phyloP scores from a whole-genome alignment of 2,329 filamentous ascomycete species.

The Aspergillus jensenii region DNA sequence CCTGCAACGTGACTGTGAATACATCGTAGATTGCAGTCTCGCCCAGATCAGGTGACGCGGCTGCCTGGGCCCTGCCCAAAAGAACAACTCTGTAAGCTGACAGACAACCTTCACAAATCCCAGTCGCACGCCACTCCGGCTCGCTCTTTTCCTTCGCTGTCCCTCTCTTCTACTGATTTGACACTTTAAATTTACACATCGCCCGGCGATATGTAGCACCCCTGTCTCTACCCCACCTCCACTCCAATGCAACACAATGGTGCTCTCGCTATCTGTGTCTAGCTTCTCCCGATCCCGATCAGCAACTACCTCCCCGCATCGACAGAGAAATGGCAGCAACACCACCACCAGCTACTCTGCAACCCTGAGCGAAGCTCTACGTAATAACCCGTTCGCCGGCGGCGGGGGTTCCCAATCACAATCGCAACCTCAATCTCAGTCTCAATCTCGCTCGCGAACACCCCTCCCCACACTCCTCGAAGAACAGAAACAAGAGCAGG shows the following conservation, averaged over 20 bases:
- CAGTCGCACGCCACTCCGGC: not conserved
- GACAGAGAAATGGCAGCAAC: conserved; percentile 16
- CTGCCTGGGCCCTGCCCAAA: not conserved
- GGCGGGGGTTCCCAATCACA: no score
- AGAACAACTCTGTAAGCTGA: not conserved
- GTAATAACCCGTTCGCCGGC: conserved; percentile 42
- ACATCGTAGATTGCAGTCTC: not conserved
- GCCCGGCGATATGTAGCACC: conserved; percentile 34
- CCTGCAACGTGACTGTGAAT: not conserved
- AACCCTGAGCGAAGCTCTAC: conserved; percentile 44
- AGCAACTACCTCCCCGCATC: conserved; percentile 28
- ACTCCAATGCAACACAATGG: conserved; percentile 22
- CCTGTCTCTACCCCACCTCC: not conserved
- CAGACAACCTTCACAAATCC: not conserved
- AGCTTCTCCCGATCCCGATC: conserved; percentile 33
- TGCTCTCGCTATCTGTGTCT: conserved; percentile 40
- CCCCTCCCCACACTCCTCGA: conserved; percentile 19
- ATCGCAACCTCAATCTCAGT: conserved; percentile 20
- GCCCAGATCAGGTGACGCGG: conserved; percentile 3
- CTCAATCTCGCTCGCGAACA: conserved; percentile 26
- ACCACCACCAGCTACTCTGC: conserved; percentile 32
- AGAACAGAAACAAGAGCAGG: conserved; percentile 35
- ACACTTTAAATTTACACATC: not conserved
- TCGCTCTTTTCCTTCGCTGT: not conserved
- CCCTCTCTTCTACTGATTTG: not conserved